Evolutionary conservation across 345 rosid genomes (phyloP).

Genomic region (Lepidium aucheri): DNA sequence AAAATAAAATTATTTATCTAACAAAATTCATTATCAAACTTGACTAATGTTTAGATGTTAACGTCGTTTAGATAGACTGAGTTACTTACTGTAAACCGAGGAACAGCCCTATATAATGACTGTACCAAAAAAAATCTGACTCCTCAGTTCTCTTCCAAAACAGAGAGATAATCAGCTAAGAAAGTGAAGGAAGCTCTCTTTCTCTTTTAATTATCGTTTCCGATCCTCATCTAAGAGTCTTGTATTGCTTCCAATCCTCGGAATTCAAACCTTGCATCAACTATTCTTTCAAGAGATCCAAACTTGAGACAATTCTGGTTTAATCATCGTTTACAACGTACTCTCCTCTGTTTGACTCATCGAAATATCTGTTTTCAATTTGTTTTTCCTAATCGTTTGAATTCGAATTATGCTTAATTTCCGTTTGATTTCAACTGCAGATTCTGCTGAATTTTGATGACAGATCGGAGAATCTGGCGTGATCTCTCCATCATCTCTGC

Average conservation of each 20-base stretch:
- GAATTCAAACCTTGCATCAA: background rate
- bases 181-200: background rate
- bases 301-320: background rate
- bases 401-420: slow-evolving; percentile 14
- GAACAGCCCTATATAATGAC: background rate
- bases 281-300: background rate
- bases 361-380: background rate
- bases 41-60: too few species aligned
- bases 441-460: background rate
- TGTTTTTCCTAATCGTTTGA: background rate
- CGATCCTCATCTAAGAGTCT: background rate
- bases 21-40: too few species aligned
- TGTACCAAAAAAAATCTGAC: background rate
- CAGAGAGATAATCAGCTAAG: background rate
- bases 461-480: background rate
- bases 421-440: background rate
- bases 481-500: background rate
- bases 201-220: background rate
- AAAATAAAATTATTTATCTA: too few species aligned
- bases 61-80: background rate
- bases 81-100: background rate
- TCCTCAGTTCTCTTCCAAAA: background rate
- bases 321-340: background rate
- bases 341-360: background rate
- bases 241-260: background rate